Base-by-base conservation (phyloP, 805 yeast species). In the Metschnikowia gruessii region DNA sequence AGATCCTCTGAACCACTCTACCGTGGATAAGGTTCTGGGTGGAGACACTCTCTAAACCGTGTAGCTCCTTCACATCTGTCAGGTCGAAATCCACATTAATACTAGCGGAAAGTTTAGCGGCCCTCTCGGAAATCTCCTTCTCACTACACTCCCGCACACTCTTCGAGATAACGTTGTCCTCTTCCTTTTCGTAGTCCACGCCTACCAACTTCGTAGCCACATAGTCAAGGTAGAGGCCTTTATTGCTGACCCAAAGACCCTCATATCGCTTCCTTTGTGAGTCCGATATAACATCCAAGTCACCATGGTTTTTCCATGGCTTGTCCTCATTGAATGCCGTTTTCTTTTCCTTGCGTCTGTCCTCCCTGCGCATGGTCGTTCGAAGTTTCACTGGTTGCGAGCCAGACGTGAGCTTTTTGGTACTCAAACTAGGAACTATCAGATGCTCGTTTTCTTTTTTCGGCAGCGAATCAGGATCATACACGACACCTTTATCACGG, bases 201-300 rank as follows among this genome's bases (percentile, higher is more conserved):
- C 76, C 76, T 12, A 51, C 49, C 21, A 72, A 50, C 40, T 55
- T 60, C 3, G 68, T 65, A 11, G 64, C 68, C 8, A 68, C 65
- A 2, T 45, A 49, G 31, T 71, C 72, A 53, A 83, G 62, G 56
- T 84, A 83, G 3, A 69, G 59, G 2, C 94, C 95, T 52, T 80
- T 81, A 61, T 94, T 94, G 29, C 96, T 82, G 0, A 85, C 95
- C 96, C 96, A 94, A 13, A 94, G 78, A 21, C 95, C 95, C 64
- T 91, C 97, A 64, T 92, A 94, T 32, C 98, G 68, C 61, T 90
- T 90, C 49, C 87, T 75, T 62, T 94, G 98, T 37, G 71, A 76
- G 19, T 79, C 82, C 0, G 80, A 71, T 15, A 82, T 69, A 59
- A 56, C 69, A 58, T 57, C 59, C 4, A 82, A 71, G 49, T 81